Conservation (phyloP, 2,329 filamentous ascomycete genomes). For the Aureobasidium zeae region DNA sequence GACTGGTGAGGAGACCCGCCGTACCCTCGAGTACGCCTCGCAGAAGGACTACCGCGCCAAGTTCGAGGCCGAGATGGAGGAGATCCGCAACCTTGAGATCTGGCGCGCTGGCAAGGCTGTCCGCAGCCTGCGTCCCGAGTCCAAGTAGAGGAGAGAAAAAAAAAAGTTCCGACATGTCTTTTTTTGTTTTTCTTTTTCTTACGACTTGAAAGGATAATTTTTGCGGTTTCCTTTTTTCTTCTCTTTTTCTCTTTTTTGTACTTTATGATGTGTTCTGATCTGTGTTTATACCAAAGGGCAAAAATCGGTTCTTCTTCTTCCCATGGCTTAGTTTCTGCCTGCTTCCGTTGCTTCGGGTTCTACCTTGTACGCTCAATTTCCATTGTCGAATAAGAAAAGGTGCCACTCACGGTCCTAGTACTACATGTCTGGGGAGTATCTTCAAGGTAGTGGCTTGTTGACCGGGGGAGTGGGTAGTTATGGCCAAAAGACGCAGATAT, state of each 20-base stretch:
- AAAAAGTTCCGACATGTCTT: no score
- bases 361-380: no score
- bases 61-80: conserved; percentile 97
- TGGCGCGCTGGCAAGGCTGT: conserved; percentile 98
- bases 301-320: conserved; percentile 11
- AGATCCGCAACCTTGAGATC: conserved; percentile 97
- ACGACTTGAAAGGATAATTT: conserved; percentile 7
- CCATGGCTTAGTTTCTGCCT: no score
- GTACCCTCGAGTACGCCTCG: conserved; percentile 94
- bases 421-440: no score
- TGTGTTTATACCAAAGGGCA: conserved; percentile 14
- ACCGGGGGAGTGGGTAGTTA: no score
- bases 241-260: conserved; percentile 1
- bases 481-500: no score
- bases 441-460: no score
- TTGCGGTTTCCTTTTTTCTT: background rate
- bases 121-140: conserved; percentile 42
- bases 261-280: conserved; percentile 13
- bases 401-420: no score
- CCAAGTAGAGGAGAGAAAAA: conserved; percentile 21
- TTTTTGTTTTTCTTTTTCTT: conserved; percentile 2
- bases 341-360: no score
- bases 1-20: conserved; percentile 87
- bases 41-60: conserved; percentile 92
- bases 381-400: no score